A percentile compares a stretch with the other conserved stretches of the same genome.
These are phyloP conservation scores for Wickerhamiella brachini DNA, from an alignment of 805 yeast genomes.

Conservation along the genomic window DNA sequence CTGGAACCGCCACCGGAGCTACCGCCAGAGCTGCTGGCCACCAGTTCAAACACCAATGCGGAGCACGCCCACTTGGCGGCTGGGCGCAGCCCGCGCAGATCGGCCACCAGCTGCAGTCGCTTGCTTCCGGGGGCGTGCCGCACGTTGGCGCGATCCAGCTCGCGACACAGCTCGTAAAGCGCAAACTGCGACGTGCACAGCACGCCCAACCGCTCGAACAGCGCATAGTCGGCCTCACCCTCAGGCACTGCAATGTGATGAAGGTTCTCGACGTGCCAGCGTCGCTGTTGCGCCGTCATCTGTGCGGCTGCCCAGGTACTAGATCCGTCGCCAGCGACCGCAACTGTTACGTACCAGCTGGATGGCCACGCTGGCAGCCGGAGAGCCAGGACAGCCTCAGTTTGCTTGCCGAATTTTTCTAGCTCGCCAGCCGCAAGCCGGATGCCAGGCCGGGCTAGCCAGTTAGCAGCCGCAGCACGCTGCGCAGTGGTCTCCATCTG, in stretches of 20 bases:
- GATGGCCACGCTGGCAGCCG: slow-evolving; percentile 26
- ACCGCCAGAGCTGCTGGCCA: neutral
- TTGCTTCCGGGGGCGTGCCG: slow-evolving; percentile 9
- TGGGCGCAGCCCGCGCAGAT: slow-evolving; percentile 10
- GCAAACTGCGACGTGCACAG: slow-evolving; percentile 20
- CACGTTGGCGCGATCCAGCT: slow-evolving; percentile 17
- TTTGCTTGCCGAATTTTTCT: slow-evolving; percentile 19
- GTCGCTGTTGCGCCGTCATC: slow-evolving; percentile 10
- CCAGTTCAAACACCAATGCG: slow-evolving; percentile 13
- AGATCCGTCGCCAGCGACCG: slow-evolving; percentile 17
- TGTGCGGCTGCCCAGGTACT: slow-evolving; percentile 15
- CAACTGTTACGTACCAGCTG: slow-evolving; percentile 29
- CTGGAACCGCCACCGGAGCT: neutral
- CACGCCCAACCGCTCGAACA: slow-evolving; percentile 17
- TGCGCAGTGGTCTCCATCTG: slow-evolving; percentile 36
- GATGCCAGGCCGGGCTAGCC: slow-evolving; percentile 49
- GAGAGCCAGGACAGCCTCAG: slow-evolving; percentile 19
- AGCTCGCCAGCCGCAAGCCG: slow-evolving; percentile 37
- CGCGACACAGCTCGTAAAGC: slow-evolving; percentile 21
- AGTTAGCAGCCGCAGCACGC: slow-evolving; percentile 49
- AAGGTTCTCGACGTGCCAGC: slow-evolving; percentile 16
- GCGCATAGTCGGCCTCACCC: slow-evolving; percentile 20
- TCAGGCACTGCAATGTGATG: slow-evolving; percentile 8
- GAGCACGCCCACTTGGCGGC: slow-evolving; percentile 15
- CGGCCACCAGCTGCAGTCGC: slow-evolving; percentile 11